A percentile compares a stretch with the other conserved stretches of the same genome.
Conservation (phyloP, 192 early-diverging fungal species). For the Coemansia sp. region DNA sequence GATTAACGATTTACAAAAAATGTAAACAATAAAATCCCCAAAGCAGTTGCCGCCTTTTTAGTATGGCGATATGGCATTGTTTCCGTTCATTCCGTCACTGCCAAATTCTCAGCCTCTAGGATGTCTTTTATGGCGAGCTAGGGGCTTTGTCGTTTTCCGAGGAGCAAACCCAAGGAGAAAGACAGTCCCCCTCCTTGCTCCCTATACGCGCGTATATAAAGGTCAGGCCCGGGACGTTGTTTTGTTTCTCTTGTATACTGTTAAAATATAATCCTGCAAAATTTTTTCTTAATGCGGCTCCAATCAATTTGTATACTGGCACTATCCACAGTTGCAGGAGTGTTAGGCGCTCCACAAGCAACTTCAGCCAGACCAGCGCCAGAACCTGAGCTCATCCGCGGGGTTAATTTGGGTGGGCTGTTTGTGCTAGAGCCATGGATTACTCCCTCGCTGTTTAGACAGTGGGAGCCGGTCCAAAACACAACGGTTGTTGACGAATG, state of each 20-base stretch:
- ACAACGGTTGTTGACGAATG: constrained; percentile 61
- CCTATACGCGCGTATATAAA: too few species aligned
- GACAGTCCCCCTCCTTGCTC: too few species aligned
- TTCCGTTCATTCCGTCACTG: too few species aligned
- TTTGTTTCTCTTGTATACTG: constrained; percentile 1
- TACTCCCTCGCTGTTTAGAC: constrained; percentile 44
- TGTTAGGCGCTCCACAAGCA: background rate
- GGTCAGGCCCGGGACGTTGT: background rate
- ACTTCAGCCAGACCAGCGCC: background rate
- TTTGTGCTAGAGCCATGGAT: constrained; percentile 70
- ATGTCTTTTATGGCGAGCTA: too few species aligned
- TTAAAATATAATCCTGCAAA: background rate
- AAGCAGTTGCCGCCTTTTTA: too few species aligned
- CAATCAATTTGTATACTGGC: background rate
- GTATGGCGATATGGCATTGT: too few species aligned
- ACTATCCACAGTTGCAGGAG: constrained; percentile 2
- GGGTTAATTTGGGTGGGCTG: constrained; percentile 71
- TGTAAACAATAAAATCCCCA: too few species aligned
- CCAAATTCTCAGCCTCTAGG: too few species aligned
- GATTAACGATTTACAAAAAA: too few species aligned
- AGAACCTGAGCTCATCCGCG: constrained; percentile 48
- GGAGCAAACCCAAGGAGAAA: too few species aligned
- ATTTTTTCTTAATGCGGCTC: constrained; percentile 7
- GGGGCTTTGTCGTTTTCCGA: too few species aligned
- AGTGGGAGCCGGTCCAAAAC: constrained; percentile 34